Evolutionary conservation across 1,284 basidiomycete genomes (phyloP).

Genomic region (Pterula multifida): DNA sequence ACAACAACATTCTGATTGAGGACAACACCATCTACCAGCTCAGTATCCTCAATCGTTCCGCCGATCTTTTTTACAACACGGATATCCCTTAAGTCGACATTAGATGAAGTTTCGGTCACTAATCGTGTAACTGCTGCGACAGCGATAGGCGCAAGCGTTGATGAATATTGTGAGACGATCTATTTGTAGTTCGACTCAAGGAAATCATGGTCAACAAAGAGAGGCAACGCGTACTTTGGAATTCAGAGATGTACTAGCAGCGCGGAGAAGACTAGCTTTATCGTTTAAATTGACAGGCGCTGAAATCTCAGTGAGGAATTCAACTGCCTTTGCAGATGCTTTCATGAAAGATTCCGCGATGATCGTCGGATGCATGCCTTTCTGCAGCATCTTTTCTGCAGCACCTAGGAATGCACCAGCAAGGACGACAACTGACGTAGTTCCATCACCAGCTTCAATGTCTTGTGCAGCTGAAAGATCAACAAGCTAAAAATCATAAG

Average conservation of each 20-base stretch:
- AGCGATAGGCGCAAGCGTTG: slow-evolving; percentile 93
- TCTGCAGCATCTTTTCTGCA: slow-evolving; percentile 93
- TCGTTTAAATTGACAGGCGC: slow-evolving; percentile 90
- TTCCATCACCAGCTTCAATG: slow-evolving; percentile 97
- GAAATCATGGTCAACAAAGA: slow-evolving; percentile 6
- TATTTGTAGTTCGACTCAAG: too few relatives aligned
- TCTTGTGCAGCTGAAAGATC: slow-evolving; percentile 98
- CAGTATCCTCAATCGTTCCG: slow-evolving; percentile 98
- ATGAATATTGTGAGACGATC: slow-evolving; percentile 99
- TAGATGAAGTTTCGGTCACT: slow-evolving; percentile 76
- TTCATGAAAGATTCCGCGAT: slow-evolving; percentile 94
- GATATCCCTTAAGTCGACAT: slow-evolving; percentile 94
- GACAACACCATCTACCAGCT: slow-evolving; percentile 92
- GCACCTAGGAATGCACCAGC: slow-evolving; percentile 90
- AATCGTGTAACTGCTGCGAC: slow-evolving; percentile 92
- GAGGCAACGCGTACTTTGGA: slow-evolving; percentile 63
- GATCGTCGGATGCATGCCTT: slow-evolving; percentile 97
- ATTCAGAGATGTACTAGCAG: slow-evolving; percentile 92
- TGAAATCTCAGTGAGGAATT: slow-evolving; percentile 89
- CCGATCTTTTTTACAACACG: slow-evolving; percentile 98
- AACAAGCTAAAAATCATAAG: slow-evolving; percentile 46
- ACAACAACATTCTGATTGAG: slow-evolving; percentile 92
- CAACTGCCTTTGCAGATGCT: slow-evolving; percentile 88
- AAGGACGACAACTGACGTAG: slow-evolving; percentile 96
- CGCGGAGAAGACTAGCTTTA: slow-evolving; percentile 77